A percentile compares a stretch with the other conserved stretches of the same genome.
These are phyloP conservation scores for Aspergillus brunneoviolaceus DNA, from an alignment of 2,329 filamentous ascomycete species.

Conservation along the genomic window DNA sequence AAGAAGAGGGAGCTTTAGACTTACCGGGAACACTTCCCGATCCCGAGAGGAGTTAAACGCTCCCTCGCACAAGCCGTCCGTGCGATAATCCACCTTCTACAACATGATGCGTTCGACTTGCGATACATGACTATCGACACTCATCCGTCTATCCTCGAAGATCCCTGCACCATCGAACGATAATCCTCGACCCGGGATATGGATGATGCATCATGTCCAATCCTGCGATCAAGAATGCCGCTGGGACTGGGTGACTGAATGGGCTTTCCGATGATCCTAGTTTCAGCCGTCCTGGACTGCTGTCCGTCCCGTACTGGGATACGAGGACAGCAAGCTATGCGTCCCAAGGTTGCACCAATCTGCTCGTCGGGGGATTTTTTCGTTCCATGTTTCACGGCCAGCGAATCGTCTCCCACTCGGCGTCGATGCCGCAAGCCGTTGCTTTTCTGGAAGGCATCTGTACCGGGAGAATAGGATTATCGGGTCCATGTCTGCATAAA, in stretches of 20 bases:
- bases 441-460: not conserved
- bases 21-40: not conserved
- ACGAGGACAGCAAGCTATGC: not conserved
- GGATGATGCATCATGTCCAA: not conserved
- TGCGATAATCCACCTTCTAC: not conserved
- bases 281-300: not conserved
- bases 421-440: not conserved
- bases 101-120: not conserved
- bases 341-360: not conserved
- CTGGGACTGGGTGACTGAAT: not conserved
- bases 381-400: not conserved
- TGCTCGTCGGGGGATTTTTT: not conserved
- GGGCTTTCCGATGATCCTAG: not conserved
- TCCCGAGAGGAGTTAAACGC: not conserved
- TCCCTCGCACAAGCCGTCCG: not conserved
- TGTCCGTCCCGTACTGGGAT: not conserved
- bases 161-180: no score
- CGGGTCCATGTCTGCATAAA: not conserved
- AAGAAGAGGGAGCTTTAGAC: not conserved
- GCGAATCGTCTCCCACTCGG: not conserved
- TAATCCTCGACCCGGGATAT: no score
- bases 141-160: no score
- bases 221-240: not conserved
- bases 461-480: not conserved
- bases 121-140: not conserved